Evolutionary conservation across 192 early-diverging fungal species (phyloP), one percentile per base, ranked within the genome.

Genomic region (Allomyces macrogynus): DNA sequence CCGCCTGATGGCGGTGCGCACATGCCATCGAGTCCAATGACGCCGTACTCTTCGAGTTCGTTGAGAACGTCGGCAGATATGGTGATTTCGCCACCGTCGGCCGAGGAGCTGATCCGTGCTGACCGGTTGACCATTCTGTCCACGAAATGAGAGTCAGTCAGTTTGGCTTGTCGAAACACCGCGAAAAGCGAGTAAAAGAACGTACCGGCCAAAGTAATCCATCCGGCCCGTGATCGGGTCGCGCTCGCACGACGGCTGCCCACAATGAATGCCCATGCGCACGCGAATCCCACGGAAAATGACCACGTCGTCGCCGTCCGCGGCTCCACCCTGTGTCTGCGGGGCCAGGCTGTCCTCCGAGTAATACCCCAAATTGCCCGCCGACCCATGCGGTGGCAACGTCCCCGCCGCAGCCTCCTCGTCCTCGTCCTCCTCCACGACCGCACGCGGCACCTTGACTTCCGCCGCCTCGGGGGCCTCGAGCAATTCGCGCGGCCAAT

Each of bases 251-350:
- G 91, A 84, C 4, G 90, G 90, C 18, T 71, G 75, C 64, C 92
- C 92, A 78, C 87, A 89, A 71, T 95, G 92, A 69, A 95, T 85
- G 25, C 92, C 92, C 89, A 95, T 95, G 24, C 92, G 86, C 23
- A 95, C 89, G 18, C 88, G 87, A 40, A 95, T 72, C 1, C 92
- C 92, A 24, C 87, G 79, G 67, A 90, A 95, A 66, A 95, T 81
- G 10, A 86, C 70, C 32, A 40, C 4, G 0, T 22, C 76, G 61
- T 22, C 22, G 10, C 5, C 10, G 0, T 24, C 61, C 18, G 23
- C 65, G 12, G 63, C 43, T n/a, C 63, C 23, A 27, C 69, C 71
- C 4, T 65, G 24, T 24, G 68, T 68, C 57, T 67, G 60, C 10
- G 61, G 23, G 12, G 44, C 24, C 25, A 49, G 23, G 63, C 16